Evolutionary conservation across 441 rosid species (phyloP).

Genomic region (Rhodomyrtus psidioides): DNA sequence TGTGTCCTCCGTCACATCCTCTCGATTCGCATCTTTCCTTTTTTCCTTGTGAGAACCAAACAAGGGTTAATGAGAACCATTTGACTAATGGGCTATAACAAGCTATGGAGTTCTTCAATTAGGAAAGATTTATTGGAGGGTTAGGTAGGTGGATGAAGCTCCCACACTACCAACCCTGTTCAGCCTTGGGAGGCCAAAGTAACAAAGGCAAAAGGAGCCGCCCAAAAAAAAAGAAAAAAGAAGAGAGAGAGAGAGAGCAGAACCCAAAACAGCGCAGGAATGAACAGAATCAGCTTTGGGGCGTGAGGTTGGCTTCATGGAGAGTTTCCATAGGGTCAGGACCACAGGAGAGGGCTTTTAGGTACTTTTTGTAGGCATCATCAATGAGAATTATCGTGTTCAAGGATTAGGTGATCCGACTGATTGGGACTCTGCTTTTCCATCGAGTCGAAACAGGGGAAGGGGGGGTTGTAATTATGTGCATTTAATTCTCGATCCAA

Average conservation of each 20-base stretch:
- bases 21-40: not conserved
- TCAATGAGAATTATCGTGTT: not conserved
- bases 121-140: not conserved
- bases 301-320: not conserved
- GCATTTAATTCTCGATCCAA: not conserved
- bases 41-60: not conserved
- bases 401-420: not conserved
- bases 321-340: not conserved
- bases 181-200: not conserved
- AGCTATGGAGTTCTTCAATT: not conserved
- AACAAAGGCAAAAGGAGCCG: too few species aligned
- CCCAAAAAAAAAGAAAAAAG: too few species aligned
- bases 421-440: not conserved
- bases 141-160: not conserved
- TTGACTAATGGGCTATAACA: not conserved
- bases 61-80: not conserved
- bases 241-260: not conserved
- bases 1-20: not conserved
- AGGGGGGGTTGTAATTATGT: not conserved
- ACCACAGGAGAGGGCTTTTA: not conserved
- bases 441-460: not conserved
- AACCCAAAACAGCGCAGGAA: not conserved
- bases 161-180: not conserved
- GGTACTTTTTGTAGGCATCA: not conserved
- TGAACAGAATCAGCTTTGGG: not conserved